Evolutionary conservation across 2,329 filamentous ascomycete species (phyloP).

Genomic region (Claviceps sp.): DNA sequence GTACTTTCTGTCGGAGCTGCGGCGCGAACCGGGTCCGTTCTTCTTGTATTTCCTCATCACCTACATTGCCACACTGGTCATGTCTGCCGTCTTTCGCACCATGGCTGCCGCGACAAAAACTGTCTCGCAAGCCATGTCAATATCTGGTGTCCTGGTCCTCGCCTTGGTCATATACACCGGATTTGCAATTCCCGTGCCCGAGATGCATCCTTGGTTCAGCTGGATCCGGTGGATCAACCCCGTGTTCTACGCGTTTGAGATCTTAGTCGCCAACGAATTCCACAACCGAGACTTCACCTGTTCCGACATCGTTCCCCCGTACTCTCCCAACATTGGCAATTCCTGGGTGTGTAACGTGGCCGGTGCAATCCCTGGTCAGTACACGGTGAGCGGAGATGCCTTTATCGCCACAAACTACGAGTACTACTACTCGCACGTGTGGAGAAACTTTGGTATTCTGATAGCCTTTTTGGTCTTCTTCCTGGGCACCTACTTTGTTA

Average conservation of each 20-base stretch:
- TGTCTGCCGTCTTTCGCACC: constrained; percentile 65
- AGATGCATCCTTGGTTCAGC: constrained; percentile 60
- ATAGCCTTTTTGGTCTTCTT: constrained; percentile 52
- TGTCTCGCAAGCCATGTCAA: constrained; percentile 41
- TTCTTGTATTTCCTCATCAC: constrained; percentile 65
- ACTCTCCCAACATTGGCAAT: constrained; percentile 27
- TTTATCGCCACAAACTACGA: constrained; percentile 43
- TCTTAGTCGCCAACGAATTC: constrained; percentile 61
- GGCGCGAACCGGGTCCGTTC: constrained; percentile 51
- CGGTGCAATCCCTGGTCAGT: constrained; percentile 39
- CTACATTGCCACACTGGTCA: constrained; percentile 54
- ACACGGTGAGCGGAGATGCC: constrained; percentile 44
- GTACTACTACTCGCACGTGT: constrained; percentile 45
- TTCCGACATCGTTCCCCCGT: constrained; percentile 32
- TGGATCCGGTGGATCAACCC: constrained; percentile 70
- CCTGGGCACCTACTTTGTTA: constrained; percentile 47
- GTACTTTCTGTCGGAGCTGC: constrained; percentile 42
- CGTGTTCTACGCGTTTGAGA: constrained; percentile 61
- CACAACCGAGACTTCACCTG: constrained; percentile 44
- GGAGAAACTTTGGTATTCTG: constrained; percentile 59
- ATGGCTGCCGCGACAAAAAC: constrained; percentile 60
- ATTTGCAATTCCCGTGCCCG: constrained; percentile 33
- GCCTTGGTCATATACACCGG: constrained; percentile 48
- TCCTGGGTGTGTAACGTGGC: constrained; percentile 40
- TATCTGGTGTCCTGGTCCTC: constrained; percentile 41